Percentiles rank a stretch among this genome's conserved stretches.
phyloP scores from a whole-genome alignment of 2,329 filamentous ascomycete genomes.

The Tolypocladium cylindrosporum region DNA sequence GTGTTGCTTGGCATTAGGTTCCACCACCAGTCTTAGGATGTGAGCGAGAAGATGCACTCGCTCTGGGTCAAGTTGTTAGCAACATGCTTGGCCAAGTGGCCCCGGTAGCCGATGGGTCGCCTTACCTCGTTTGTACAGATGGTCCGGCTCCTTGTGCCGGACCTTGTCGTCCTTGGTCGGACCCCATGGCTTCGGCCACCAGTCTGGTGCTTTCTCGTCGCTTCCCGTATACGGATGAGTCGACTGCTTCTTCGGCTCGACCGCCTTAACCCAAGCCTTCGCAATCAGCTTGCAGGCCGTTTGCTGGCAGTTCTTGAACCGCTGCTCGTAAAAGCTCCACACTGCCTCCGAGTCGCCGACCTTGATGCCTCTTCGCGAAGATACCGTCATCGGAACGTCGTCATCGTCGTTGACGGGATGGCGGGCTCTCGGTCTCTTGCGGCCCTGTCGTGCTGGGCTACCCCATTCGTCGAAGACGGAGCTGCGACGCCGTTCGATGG shows the following conservation, averaged over 20 bases:
- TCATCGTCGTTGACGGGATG: conserved; percentile 29
- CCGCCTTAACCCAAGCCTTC: conserved; percentile 66
- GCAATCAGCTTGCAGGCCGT: conserved; percentile 61
- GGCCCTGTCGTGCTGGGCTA: conserved; percentile 15
- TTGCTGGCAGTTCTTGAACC: conserved; percentile 60
- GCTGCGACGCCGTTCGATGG: conserved; percentile 19
- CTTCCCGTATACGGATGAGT: conserved; percentile 62
- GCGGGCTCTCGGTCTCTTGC: conserved; percentile 22
- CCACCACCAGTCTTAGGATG: conserved; percentile 47
- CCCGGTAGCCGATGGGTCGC: background rate
- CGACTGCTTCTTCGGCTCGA: conserved; percentile 70
- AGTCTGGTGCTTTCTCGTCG: conserved; percentile 51
- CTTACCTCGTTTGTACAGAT: conserved; percentile 57
- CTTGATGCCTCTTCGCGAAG: conserved; percentile 33
- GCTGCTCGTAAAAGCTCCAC: conserved; percentile 48
- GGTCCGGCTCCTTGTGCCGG: conserved; percentile 64
- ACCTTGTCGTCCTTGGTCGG: conserved; percentile 42
- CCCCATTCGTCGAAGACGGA: conserved; percentile 23
- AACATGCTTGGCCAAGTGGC: background rate
- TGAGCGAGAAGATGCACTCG: conserved; percentile 49
- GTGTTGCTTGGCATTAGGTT: conserved; percentile 39
- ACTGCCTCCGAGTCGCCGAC: conserved; percentile 46
- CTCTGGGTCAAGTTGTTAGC: conserved; percentile 28
- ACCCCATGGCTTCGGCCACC: conserved; percentile 55
- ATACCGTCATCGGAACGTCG: conserved; percentile 26